Conservation (phyloP, 1,284 basidiomycete genomes). For the Microbotryomycetes sp. region DNA sequence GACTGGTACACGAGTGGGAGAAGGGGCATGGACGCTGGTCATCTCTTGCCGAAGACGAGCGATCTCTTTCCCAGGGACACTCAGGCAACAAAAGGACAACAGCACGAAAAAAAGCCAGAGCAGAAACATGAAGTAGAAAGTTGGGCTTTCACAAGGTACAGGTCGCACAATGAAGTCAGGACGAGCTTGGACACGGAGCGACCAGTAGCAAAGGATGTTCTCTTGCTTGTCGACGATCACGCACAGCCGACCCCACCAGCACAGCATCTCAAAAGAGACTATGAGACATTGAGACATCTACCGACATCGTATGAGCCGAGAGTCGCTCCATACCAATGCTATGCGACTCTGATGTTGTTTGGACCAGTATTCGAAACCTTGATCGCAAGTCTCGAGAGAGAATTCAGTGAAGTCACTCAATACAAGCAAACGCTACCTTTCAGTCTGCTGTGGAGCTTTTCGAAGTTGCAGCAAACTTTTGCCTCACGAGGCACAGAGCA, state of each 20-base stretch:
- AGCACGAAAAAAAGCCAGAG: conserved; percentile 1
- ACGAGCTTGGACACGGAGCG: conserved; percentile 51
- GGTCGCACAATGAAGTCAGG: conserved; percentile 72
- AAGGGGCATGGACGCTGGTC: conserved; percentile 8
- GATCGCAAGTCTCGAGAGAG: conserved; percentile 48
- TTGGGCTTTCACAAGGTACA: conserved; percentile 81
- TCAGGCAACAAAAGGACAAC: background rate
- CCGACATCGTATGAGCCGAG: conserved; percentile 54
- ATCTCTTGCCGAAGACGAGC: background rate
- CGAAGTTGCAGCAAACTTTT: background rate
- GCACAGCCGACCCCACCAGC: conserved; percentile 10
- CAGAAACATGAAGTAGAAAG: conserved; percentile 58
- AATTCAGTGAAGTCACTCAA: conserved; percentile 57
- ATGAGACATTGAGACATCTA: conserved; percentile 30
- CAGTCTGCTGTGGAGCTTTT: conserved; percentile 58
- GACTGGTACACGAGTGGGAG: conserved; percentile 89
- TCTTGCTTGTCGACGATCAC: conserved; percentile 58
- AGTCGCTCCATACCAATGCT: conserved; percentile 71
- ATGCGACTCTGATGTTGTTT: conserved; percentile 69
- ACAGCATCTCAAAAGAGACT: conserved; percentile 1
- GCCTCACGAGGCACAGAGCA: background rate
- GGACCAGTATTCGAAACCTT: conserved; percentile 55
- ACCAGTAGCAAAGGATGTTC: conserved; percentile 65
- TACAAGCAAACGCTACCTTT: conserved; percentile 52
- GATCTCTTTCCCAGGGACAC: background rate